A percentile compares a stretch with the other conserved stretches of the same genome.
Evolutionary conservation across 2,329 filamentous ascomycete genomes (phyloP).

Genomic region (Botrytis elliptica): DNA sequence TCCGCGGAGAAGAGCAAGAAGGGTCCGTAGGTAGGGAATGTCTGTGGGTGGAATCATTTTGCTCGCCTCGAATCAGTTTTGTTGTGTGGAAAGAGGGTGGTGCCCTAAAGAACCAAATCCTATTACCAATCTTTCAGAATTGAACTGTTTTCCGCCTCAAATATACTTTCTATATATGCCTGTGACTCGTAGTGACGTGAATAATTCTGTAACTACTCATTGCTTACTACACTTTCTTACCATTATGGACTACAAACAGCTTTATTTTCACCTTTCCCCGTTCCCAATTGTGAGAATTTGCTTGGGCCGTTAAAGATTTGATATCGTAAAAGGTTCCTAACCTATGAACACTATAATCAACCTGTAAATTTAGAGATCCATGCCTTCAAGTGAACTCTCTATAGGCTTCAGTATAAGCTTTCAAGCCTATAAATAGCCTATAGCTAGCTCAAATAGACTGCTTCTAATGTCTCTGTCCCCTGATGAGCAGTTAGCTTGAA

Average conservation of each 20-base stretch:
- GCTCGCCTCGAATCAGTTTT: background rate
- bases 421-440: background rate
- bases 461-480: background rate
- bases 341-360: rapidly evolving
- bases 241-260: background rate
- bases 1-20: background rate
- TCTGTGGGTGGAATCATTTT: too few species aligned
- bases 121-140: background rate
- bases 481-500: too few species aligned
- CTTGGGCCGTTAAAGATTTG: rapidly evolving
- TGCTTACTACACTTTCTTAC: background rate
- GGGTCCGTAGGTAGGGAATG: background rate
- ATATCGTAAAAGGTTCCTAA: rapidly evolving
- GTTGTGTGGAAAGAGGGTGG: background rate
- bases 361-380: background rate
- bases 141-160: background rate
- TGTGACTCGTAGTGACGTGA: background rate
- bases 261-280: background rate
- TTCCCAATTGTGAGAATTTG: background rate
- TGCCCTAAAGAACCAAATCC: background rate
- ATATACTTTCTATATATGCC: background rate
- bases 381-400: rapidly evolving
- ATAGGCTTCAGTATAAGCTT: rapidly evolving
- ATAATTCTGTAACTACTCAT: background rate
- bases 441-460: background rate